Base-by-base conservation (phyloP, 495 filamentous ascomycete genomes). In the Penicillium paxilli region DNA sequence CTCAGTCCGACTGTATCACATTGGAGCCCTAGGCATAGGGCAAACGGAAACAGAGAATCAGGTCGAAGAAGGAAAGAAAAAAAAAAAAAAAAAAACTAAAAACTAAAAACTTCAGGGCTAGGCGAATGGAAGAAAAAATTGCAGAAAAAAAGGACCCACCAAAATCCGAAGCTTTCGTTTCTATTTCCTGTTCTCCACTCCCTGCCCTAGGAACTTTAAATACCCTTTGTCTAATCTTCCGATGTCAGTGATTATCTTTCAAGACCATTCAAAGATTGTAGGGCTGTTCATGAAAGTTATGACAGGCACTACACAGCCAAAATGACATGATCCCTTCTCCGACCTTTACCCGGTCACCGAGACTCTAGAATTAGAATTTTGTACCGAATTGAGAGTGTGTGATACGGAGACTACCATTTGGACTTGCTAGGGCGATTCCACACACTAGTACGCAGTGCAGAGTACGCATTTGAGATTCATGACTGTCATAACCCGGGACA, bases 181-280 rank as follows among this genome's bases (percentile, higher is more conserved):
- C 23, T 42, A 9, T 22, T 42, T 42, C n/a, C 23, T 42, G 40
- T 20, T 23, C 40, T 14, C 40, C 40, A 42, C 40, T 23, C 26
- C 26, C 28, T 19, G 28, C 28, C 46, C 46, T 37, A 30, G 26
- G 46, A 49, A 49, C 46, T 37, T 25, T 49, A 49, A 49, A 19
- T 24, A 17, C 20, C 25, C 28, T 33, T 33, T 37, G 26, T 33
- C 28, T 49, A 42, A 42, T 42, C 20, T 42, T 42, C 40, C 40
- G 40, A 42, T 42, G 40, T 24, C 40, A 42, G 19, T 35, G 26
- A 32, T 22, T 16, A 30, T 47, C 22, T 47, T 44, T 20, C 17
- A 21, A 21, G 19, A 10, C 1, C 37, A 44, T 37, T 37, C 17
- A 23, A 17, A 24, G 38, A 4, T 3, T 21, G 21, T 21, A 42